A percentile compares a stretch with the other conserved stretches of the same genome.
phyloP scores from a whole-genome alignment of 2,329 filamentous ascomycete genomes.

The Xylaria sp. region DNA sequence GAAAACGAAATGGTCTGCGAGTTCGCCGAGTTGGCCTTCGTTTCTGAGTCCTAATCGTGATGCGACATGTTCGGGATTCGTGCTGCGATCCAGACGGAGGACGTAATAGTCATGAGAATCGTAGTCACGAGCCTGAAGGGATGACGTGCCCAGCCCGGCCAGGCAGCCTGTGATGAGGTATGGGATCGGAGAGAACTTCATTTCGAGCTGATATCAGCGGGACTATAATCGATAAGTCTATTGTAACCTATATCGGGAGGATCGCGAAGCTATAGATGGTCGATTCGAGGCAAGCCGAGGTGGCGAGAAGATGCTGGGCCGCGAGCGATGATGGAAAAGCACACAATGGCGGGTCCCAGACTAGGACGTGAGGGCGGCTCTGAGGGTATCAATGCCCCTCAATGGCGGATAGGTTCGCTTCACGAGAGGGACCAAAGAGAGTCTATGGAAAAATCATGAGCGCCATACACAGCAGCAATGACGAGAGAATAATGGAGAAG shows the following conservation, averaged over 20 bases:
- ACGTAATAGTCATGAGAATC: constrained; percentile 87
- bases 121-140: constrained; percentile 62
- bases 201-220: constrained; percentile 27
- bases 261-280: background rate
- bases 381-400: background rate
- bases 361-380: background rate
- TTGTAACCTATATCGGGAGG: background rate
- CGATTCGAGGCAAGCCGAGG: background rate
- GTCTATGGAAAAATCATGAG: constrained; percentile 10
- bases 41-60: constrained; percentile 67
- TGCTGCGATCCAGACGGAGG: constrained; percentile 66
- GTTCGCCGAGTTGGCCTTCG: constrained; percentile 73
- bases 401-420: constrained; percentile 3
- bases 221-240: background rate
- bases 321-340: background rate
- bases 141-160: constrained; percentile 43
- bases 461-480: constrained; percentile 10
- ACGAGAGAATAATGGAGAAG: constrained; percentile 1
- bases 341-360: background rate
- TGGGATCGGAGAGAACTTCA: constrained; percentile 50
- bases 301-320: background rate
- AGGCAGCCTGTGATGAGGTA: constrained; percentile 42
- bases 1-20: constrained; percentile 81
- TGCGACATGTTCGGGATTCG: constrained; percentile 65
- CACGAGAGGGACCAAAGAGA: constrained; percentile 3